A percentile compares a stretch with the other conserved stretches of the same genome.
These are phyloP conservation scores for Pyrenophora seminiperda DNA, from an alignment of 2,329 filamentous ascomycete genomes.

Conservation along the genomic window DNA sequence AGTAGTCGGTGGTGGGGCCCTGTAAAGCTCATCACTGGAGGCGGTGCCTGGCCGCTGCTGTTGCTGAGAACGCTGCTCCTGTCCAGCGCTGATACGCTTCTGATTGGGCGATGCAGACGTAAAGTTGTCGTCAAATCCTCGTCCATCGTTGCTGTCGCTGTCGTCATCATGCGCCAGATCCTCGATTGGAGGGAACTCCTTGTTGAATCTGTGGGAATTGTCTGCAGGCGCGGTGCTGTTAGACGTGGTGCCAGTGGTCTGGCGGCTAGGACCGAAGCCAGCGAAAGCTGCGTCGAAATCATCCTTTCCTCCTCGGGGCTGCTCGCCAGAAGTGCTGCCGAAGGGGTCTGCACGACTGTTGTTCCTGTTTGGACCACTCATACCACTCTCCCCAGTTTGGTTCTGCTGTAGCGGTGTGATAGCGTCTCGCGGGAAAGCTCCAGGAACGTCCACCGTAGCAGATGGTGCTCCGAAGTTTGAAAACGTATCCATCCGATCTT, in stretches of 20 bases:
- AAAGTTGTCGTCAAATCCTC: constrained; percentile 92
- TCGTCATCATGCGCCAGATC: constrained; percentile 82
- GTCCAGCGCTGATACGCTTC: constrained; percentile 34
- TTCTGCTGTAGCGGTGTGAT: constrained; percentile 55
- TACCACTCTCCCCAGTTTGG: constrained; percentile 54
- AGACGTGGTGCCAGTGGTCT: constrained; percentile 51
- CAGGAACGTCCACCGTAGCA: constrained; percentile 48
- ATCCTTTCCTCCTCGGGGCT: constrained; percentile 63
- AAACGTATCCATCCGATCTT: constrained; percentile 50
- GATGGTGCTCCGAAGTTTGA: constrained; percentile 45
- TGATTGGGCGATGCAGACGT: constrained; percentile 62
- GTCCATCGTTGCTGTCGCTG: constrained; percentile 71
- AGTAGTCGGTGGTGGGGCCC: constrained; percentile 41
- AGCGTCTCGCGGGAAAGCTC: constrained; percentile 54
- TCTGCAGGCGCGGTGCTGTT: constrained; percentile 37
- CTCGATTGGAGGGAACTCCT: constrained; percentile 93
- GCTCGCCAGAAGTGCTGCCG: constrained; percentile 35
- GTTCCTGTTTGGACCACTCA: constrained; percentile 54
- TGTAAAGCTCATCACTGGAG: constrained; percentile 40
- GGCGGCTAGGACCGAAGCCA: constrained; percentile 65
- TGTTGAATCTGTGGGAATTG: constrained; percentile 61
- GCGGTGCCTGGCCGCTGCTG: constrained; percentile 36
- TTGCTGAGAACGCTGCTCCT: constrained; percentile 34
- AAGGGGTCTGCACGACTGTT: constrained; percentile 53
- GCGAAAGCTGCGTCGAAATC: constrained; percentile 88